Percentiles rank a stretch among this genome's conserved stretches.
Conservation (phyloP, 345 rosid species). For the Melastoma malabathricum region DNA sequence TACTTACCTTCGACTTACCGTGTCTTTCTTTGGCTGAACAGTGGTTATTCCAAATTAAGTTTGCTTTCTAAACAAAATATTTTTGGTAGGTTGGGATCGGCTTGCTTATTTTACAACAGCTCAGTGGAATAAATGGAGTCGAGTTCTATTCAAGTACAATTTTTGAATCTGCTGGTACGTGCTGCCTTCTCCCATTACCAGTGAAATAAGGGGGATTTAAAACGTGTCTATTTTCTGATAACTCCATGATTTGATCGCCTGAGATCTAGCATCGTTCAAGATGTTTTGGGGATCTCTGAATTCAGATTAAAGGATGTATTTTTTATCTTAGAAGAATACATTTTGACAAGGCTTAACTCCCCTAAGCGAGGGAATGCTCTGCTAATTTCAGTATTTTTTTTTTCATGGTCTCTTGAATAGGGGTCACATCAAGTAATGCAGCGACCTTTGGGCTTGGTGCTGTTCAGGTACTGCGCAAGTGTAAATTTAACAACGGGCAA, state of each 20-base stretch:
- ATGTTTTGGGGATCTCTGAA: neutral
- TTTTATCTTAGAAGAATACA: neutral
- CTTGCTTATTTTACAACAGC: conserved; percentile 76
- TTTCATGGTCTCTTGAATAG: conserved; percentile 15
- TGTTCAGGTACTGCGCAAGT: conserved; percentile 48
- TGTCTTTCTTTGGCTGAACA: neutral
- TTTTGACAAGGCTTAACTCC: neutral
- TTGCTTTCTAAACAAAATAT: conserved; percentile 1
- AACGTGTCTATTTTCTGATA: neutral
- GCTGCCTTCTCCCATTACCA: neutral
- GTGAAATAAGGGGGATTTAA: neutral
- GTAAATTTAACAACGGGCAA: conserved; percentile 1
- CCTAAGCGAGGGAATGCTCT: neutral
- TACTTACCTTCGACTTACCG: neutral
- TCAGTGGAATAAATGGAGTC: conserved; percentile 81
- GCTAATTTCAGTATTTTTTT: neutral
- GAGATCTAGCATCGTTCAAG: neutral
- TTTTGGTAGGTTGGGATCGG: conserved; percentile 75
- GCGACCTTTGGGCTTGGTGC: conserved; percentile 80
- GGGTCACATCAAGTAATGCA: conserved; percentile 56
- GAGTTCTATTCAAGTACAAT: conserved; percentile 77
- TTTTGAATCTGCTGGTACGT: conserved; percentile 62
- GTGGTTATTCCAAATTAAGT: conserved; percentile 1
- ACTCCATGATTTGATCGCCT: too few species aligned
- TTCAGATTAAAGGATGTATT: conserved; percentile 1